Percentiles rank a stretch among this genome's conserved stretches.
phyloP scores from a whole-genome alignment of 345 rosid genomes.

The Acer yangbiense region DNA sequence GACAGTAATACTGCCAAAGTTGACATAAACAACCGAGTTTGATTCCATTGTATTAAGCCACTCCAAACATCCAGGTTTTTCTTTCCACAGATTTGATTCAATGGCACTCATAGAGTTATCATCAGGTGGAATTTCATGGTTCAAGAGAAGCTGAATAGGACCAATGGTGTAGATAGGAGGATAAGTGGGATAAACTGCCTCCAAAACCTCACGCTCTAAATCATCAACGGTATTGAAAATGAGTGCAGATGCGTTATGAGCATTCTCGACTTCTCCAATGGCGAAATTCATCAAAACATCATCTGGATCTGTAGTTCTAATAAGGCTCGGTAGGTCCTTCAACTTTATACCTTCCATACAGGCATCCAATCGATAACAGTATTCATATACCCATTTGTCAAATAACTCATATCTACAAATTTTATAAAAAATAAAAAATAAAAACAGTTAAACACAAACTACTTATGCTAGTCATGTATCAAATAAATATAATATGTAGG shows the following conservation, averaged over 20 bases:
- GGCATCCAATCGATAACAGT: slow-evolving; percentile 29
- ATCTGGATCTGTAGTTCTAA: slow-evolving; percentile 26
- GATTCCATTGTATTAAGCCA: slow-evolving; percentile 18
- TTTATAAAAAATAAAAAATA: too few species aligned
- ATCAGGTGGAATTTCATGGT: too few species aligned
- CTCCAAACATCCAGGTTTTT: neutral
- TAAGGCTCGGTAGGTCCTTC: slow-evolving; percentile 26
- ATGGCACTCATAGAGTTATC: too few species aligned
- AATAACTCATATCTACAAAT: slow-evolving; percentile 18
- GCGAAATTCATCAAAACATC: slow-evolving; percentile 17
- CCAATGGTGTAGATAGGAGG: slow-evolving; percentile 7
- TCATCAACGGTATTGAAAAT: slow-evolving; percentile 25
- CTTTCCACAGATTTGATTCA: too few species aligned
- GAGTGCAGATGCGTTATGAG: slow-evolving; percentile 17
- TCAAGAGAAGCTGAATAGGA: too few species aligned
- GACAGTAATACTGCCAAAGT: slow-evolving; percentile 17
- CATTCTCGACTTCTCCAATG: neutral
- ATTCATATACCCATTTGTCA: slow-evolving; percentile 25
- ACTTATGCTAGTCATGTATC: neutral
- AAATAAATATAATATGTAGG: neutral
- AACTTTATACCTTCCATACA: slow-evolving; percentile 29
- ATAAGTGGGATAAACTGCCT: slow-evolving; percentile 15
- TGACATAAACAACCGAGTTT: slow-evolving; percentile 11
- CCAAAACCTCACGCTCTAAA: slow-evolving; percentile 19
- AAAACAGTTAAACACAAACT: too few species aligned